Percentiles rank a stretch among this genome's conserved stretches.
phyloP scores from a whole-genome alignment of 352 stramenopile species.

The Phytophthora sansomeana region DNA sequence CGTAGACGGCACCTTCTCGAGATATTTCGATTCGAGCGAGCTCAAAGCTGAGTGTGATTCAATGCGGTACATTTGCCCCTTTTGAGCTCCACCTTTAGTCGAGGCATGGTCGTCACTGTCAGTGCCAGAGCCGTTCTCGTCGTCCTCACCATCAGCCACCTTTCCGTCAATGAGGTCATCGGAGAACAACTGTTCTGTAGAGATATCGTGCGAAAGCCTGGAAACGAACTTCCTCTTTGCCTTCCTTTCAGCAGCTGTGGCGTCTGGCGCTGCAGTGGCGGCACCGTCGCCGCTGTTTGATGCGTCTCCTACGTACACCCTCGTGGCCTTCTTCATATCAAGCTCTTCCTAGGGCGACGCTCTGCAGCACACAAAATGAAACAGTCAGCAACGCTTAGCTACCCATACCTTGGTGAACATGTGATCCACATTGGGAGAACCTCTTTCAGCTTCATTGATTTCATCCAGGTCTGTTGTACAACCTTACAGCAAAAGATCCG shows the following conservation, averaged over 20 bases:
- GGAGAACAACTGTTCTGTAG: conserved; percentile 70
- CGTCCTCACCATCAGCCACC: conserved; percentile 62
- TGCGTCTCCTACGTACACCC: conserved; percentile 36
- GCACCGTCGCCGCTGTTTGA: too few relatives aligned
- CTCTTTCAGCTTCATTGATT: conserved; percentile 24
- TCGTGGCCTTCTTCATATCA: conserved; percentile 29
- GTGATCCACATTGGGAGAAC: conserved; percentile 15
- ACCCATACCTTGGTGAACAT: neutral
- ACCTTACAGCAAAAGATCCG: conserved; percentile 3
- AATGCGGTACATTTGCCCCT: conserved; percentile 60
- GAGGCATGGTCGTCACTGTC: conserved; percentile 28
- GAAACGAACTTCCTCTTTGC: conserved; percentile 24
- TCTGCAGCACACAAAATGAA: too few relatives aligned
- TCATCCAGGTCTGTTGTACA: conserved; percentile 10
- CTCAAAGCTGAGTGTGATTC: conserved; percentile 72
- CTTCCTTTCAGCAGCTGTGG: conserved; percentile 23
- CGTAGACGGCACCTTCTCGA: conserved; percentile 24
- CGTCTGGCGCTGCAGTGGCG: neutral
- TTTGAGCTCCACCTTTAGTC: conserved; percentile 11
- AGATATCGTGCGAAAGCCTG: conserved; percentile 69
- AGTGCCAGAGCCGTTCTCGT: conserved; percentile 45
- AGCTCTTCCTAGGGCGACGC: neutral
- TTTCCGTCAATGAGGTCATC: conserved; percentile 72
- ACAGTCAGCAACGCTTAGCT: conserved; percentile 1
- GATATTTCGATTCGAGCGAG: conserved; percentile 56